Conservation (phyloP, 1,139 yeast species). For the Pichia inconspicua region DNA sequence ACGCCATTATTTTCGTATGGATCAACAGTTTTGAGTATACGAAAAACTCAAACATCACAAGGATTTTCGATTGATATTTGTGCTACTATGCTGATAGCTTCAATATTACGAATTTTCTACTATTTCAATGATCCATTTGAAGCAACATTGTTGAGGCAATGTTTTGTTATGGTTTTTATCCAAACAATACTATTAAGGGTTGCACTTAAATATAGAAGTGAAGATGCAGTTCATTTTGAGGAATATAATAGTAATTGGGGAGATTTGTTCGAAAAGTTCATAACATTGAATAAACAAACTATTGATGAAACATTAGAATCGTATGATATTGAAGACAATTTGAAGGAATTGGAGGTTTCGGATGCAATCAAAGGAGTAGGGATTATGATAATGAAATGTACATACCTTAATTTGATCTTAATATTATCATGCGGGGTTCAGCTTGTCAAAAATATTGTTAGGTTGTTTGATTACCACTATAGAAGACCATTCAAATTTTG, state of each 20-base stretch:
- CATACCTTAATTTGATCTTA: conserved; percentile 13
- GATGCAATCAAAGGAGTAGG: conserved; percentile 7
- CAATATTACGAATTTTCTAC: conserved; percentile 65
- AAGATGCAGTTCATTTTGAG: conserved; percentile 36
- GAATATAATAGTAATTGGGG: conserved; percentile 22
- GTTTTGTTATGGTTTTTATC: conserved; percentile 68
- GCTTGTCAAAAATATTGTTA: conserved; percentile 30
- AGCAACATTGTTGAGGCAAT: conserved; percentile 62
- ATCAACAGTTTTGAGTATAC: conserved; percentile 66
- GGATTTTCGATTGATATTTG: conserved; percentile 88
- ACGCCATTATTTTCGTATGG: conserved; percentile 85
- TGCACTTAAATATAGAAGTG: conserved; percentile 54
- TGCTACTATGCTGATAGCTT: conserved; percentile 80
- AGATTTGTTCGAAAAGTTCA: conserved; percentile 16
- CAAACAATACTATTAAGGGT: conserved; percentile 58
- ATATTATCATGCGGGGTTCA: conserved; percentile 25
- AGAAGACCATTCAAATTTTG: conserved; percentile 63
- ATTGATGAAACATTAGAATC: conserved; percentile 13
- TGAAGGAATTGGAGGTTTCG: neutral
- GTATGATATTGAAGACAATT: conserved; percentile 1
- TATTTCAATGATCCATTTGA: conserved; percentile 78
- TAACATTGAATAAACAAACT: conserved; percentile 12
- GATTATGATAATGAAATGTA: conserved; percentile 5
- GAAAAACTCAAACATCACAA: conserved; percentile 51
- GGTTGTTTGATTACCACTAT: conserved; percentile 64